Percentiles rank a stretch among this genome's conserved stretches.
These are phyloP conservation scores for Colletotrichum cordylinicola DNA, from an alignment of 2,329 filamentous ascomycete species.

Conservation along the genomic window DNA sequence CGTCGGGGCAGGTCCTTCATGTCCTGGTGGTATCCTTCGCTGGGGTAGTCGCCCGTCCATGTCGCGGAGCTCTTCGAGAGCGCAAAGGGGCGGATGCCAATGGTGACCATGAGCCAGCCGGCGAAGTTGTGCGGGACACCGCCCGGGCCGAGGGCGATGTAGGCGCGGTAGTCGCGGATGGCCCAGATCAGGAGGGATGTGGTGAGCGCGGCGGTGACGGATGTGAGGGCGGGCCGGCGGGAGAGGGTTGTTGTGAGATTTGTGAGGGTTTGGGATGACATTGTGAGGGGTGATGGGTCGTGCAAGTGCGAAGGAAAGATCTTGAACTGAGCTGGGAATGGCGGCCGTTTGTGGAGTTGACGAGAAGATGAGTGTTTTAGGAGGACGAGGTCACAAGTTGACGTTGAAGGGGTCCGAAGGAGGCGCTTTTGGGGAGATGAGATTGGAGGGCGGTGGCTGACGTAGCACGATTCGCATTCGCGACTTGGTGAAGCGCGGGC, in stretches of 20 bases:
- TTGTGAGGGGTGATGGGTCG: background rate
- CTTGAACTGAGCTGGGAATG: background rate
- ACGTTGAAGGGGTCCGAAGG: background rate
- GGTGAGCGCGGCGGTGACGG: background rate
- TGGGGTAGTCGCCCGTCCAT: conserved; percentile 8
- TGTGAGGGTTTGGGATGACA: background rate
- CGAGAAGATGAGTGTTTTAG: background rate
- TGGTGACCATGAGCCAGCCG: conserved; percentile 41
- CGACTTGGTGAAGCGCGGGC: background rate
- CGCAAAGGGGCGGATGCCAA: conserved; percentile 15
- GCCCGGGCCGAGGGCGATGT: conserved; percentile 47
- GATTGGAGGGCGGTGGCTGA: background rate
- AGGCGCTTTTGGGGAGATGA: background rate
- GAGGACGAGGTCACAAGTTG: rapidly evolving
- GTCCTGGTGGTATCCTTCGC: background rate
- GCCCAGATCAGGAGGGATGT: background rate
- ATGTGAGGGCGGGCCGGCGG: background rate
- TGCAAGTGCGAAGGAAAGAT: too few species aligned
- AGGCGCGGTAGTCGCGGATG: conserved; percentile 38
- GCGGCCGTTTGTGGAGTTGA: background rate
- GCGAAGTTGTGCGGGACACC: conserved; percentile 46
- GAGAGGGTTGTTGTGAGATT: background rate
- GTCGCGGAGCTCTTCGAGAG: background rate
- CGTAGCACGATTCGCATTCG: background rate
- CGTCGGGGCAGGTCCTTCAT: background rate